Evolutionary conservation across 768 basidiomycete genomes (phyloP), one percentile per base, ranked within the genome.

Genomic region (Cubamyces sp.): DNA sequence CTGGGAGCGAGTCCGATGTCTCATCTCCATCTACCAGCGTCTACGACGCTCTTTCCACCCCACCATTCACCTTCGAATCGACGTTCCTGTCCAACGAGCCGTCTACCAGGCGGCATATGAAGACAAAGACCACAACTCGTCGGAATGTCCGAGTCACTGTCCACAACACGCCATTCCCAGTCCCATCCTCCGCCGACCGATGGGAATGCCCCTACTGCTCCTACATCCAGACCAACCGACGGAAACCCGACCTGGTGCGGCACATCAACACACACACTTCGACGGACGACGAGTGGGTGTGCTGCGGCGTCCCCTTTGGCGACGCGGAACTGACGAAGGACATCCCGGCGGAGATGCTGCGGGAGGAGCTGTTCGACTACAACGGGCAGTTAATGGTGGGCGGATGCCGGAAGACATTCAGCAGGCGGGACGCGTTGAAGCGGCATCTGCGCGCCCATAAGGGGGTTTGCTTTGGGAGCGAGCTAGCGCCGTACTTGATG

Each of bases 181-280:
- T 9, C 0, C 40, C 51, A 2, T 34, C 23, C 15, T 34, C 21
- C 42, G 26, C 16, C 15, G 25, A 54, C 52, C 51, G 19, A 0
- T 55, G 54, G 53, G 42, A 43, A 41, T 61, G 60, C 47, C 60
- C 60, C 5, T 48, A 55, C 51, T 67, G 66, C 57, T 2, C 28
- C 5, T 54, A 62, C 53, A 52, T 62, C 23, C 66, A 67, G 48
- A 5, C 18, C 7, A 60, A 28, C 37, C 19, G 48, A 23, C 60
- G 60, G 40, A 18, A 28, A 16, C 60, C 63, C 16, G 63, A 64
- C 41, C 47, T 67, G 43, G 19, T n/a, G 56, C 66, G 66, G 28
- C 66, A 67, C 52, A 53, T 67, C 55, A 49, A 49, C 50, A 61
- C 66, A 41, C 66, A 67, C 63, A 45, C 37, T 2, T 48, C 46